Conservation (phyloP, 768 basidiomycete genomes). For the Tylopilus balloui region DNA sequence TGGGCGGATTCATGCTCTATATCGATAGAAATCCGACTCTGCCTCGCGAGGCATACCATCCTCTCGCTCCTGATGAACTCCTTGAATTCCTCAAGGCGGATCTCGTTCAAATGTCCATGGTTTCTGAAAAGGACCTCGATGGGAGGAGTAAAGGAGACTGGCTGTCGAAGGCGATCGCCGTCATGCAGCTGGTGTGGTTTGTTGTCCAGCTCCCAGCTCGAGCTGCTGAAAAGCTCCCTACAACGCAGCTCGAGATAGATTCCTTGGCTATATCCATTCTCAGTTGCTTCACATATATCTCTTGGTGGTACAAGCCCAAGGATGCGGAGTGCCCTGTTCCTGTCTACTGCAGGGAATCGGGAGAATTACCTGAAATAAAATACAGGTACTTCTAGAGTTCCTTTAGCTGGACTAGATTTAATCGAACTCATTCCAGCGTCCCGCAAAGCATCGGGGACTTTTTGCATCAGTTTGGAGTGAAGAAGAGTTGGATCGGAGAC, state of each 20-base stretch:
- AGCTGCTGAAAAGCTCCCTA: background rate
- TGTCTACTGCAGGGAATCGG: background rate
- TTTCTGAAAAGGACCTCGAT: background rate
- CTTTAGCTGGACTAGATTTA: no score
- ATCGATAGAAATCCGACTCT: background rate
- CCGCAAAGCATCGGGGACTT: background rate
- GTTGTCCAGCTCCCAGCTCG: background rate
- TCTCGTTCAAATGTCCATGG: background rate
- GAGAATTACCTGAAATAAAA: background rate
- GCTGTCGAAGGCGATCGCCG: background rate
- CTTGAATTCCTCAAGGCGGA: background rate
- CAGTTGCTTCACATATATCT: background rate
- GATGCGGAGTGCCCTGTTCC: background rate
- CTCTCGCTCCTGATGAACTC: background rate
- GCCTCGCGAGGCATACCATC: background rate
- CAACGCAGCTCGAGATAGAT: background rate
- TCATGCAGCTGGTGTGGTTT: background rate
- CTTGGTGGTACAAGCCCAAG: background rate
- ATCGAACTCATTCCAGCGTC: background rate
- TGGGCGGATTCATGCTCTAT: background rate
- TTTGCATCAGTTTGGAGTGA: background rate
- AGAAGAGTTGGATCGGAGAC: background rate
- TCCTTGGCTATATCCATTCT: background rate
- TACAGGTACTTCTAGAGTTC: background rate
- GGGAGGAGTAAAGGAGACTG: background rate